Evolutionary conservation across 306 rosid species (phyloP).

Genomic region (Casuarina cunninghamiana): DNA sequence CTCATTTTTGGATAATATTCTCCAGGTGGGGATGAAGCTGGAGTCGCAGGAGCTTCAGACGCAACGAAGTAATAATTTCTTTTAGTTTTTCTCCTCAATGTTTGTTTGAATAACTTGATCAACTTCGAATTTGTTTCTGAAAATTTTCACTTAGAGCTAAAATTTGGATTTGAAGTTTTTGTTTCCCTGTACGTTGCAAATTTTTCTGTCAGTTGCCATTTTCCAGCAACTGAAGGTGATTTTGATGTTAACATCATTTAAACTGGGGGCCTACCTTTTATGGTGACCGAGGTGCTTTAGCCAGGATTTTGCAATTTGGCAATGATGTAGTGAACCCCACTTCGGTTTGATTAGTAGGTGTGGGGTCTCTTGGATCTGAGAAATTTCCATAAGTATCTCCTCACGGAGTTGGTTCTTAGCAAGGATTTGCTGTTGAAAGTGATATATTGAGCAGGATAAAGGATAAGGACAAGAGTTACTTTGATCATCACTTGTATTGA

Average conservation of each 20-base stretch:
- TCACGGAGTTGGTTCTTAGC: background rate
- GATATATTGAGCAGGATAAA: background rate
- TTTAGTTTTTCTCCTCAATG: conserved; percentile 6
- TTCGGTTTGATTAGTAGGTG: background rate
- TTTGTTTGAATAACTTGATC: background rate
- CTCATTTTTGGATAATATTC: conserved; percentile 37
- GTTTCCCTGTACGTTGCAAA: conserved; percentile 21
- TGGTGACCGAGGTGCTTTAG: background rate
- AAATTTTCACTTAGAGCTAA: background rate
- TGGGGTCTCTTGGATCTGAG: background rate
- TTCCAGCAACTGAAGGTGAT: background rate
- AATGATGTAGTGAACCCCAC: background rate
- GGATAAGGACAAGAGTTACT: background rate
- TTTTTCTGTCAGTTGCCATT: background rate
- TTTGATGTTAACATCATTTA: conserved; percentile 1
- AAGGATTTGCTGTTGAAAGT: background rate
- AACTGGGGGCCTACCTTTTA: conserved; percentile 7
- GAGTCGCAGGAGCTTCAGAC: conserved; percentile 63
- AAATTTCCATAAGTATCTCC: background rate
- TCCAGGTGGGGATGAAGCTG: conserved; percentile 66
- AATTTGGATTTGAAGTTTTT: background rate
- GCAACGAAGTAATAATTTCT: conserved; percentile 75
- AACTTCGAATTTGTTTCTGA: background rate
- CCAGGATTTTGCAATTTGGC: background rate
- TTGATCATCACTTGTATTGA: background rate